A percentile compares a stretch with the other conserved stretches of the same genome.
Conservation (phyloP, 805 yeast genomes). For the Scheffersomyces coipomensis region DNA sequence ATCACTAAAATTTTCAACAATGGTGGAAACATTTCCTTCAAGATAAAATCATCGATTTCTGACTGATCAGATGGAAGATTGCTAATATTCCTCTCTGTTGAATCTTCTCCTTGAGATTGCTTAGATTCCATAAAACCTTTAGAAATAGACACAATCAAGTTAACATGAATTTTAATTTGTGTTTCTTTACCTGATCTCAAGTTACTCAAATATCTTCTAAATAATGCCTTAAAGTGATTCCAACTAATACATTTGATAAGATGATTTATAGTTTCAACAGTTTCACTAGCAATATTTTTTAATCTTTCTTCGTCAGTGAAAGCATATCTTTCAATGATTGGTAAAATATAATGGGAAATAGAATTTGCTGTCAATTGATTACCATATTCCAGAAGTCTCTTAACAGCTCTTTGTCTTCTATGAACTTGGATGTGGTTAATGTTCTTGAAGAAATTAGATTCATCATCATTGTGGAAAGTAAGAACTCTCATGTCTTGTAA, state of each 20-base stretch:
- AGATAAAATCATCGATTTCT: constrained; percentile 39
- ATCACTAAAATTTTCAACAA: constrained; percentile 56
- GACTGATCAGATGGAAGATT: constrained; percentile 24
- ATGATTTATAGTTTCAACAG: constrained; percentile 59
- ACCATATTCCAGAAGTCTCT: constrained; percentile 54
- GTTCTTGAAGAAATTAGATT: constrained; percentile 76
- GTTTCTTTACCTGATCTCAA: constrained; percentile 37
- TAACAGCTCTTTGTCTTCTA: constrained; percentile 82
- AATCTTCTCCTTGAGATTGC: constrained; percentile 3
- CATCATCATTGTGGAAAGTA: constrained; percentile 65
- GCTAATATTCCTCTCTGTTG: constrained; percentile 8
- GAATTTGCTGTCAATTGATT: constrained; percentile 49
- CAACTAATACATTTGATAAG: constrained; percentile 63
- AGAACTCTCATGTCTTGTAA: constrained; percentile 67
- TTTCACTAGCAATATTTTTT: constrained; percentile 63
- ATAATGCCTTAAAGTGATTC: constrained; percentile 76
- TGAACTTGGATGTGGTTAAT: constrained; percentile 81
- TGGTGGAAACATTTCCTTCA: constrained; percentile 59
- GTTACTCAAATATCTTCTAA: constrained; percentile 61
- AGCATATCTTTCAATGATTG: constrained; percentile 81
- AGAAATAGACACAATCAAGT: constrained; percentile 57
- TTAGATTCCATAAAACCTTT: constrained; percentile 43
- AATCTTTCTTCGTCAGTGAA: constrained; percentile 54
- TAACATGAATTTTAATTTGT: constrained; percentile 55
- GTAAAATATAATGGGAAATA: constrained; percentile 78